A percentile compares a stretch with the other conserved stretches of the same genome.
These are phyloP conservation scores for Solanum pimpinellifolium DNA, from an alignment of 257 asterid species.

Conservation along the genomic window DNA sequence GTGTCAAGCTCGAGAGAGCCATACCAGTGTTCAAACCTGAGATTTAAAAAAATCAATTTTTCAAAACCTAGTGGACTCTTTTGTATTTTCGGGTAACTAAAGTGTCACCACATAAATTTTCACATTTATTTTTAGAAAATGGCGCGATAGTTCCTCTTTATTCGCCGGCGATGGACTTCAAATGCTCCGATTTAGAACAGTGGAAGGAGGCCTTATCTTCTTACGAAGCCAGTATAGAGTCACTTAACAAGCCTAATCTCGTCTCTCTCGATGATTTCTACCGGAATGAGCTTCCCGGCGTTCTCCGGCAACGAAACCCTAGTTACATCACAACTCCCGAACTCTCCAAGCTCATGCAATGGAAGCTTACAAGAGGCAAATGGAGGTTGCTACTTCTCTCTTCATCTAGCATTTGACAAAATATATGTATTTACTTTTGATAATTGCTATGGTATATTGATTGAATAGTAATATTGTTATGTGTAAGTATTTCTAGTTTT, in stretches of 20 bases:
- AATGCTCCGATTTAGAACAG: slow-evolving; percentile 24
- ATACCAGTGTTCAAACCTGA: neutral
- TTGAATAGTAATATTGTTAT: neutral
- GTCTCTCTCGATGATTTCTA: slow-evolving; percentile 63
- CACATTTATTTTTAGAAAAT: neutral
- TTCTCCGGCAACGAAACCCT: slow-evolving; percentile 59
- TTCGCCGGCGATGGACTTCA: slow-evolving; percentile 29
- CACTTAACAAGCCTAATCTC: slow-evolving; percentile 53
- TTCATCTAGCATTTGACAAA: neutral
- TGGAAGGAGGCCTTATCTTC: slow-evolving; percentile 57
- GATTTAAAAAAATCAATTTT: neutral
- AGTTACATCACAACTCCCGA: slow-evolving; percentile 46
- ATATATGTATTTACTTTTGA: neutral
- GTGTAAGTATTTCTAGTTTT: neutral
- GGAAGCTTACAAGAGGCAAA: slow-evolving; percentile 89
- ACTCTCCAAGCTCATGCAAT: slow-evolving; percentile 66
- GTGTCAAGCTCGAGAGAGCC: neutral
- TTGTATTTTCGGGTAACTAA: neutral
- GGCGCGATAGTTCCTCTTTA: neutral
- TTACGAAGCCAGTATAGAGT: slow-evolving; percentile 29
- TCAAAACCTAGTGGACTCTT: neutral
- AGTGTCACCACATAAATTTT: neutral
- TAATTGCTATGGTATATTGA: neutral
- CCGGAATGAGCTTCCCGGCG: slow-evolving; percentile 51
- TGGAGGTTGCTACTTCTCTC: slow-evolving; percentile 24